A percentile compares a stretch with the other conserved stretches of the same genome.
Conservation (phyloP, 345 rosid species). For the Gossypium raimondii region DNA sequence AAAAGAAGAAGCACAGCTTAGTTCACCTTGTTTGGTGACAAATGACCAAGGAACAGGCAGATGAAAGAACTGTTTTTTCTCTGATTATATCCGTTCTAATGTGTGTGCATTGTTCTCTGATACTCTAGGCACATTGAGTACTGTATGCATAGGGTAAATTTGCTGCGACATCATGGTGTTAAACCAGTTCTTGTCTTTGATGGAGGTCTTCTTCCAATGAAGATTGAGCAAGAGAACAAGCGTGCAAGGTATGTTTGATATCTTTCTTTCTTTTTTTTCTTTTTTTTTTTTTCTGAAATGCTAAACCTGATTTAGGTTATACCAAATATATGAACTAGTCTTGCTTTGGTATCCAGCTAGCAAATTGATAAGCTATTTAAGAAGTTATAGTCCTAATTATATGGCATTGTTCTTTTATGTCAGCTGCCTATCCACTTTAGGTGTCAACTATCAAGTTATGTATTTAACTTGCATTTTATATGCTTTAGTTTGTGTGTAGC, state of each 20-base stretch:
- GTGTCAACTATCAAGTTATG: neutral
- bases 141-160: constrained; percentile 91
- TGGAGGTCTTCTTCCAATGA: constrained; percentile 91
- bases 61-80: neutral
- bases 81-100: constrained; percentile 6
- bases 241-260: constrained; percentile 65
- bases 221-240: constrained; percentile 93
- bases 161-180: constrained; percentile 77
- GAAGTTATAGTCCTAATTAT: neutral
- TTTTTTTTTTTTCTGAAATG: neutral
- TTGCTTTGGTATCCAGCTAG: neutral
- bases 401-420: neutral
- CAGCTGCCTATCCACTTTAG: neutral
- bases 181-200: constrained; percentile 88
- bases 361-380: neutral
- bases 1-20: neutral
- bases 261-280: neutral
- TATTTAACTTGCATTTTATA: neutral
- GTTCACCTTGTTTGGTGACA: neutral
- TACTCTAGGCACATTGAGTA: constrained; percentile 77
- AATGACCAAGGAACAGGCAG: neutral
- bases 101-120: constrained; percentile 13
- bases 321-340: neutral
- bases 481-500: neutral
- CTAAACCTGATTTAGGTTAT: neutral